Percentiles rank a stretch among this genome's conserved stretches.
These are phyloP conservation scores for Myochromella boudieri DNA, from an alignment of 768 basidiomycete genomes.

Conservation along the genomic window DNA sequence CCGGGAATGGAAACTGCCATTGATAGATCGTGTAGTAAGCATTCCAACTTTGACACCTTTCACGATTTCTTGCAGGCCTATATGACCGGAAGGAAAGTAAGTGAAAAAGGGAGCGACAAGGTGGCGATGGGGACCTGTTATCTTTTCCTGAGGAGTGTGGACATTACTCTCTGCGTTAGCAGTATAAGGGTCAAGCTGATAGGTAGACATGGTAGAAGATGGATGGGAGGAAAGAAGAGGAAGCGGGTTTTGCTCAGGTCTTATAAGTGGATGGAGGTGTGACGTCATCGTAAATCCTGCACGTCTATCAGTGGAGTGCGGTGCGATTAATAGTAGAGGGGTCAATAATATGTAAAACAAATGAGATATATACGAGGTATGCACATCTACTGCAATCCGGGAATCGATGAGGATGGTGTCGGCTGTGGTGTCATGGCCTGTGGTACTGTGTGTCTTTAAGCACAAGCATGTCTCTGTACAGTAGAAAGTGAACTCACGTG, in stretches of 20 bases:
- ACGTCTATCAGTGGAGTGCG: no score
- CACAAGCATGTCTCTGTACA: neutral
- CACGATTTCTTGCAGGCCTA: constrained; percentile 66
- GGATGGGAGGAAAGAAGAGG: neutral
- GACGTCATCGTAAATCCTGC: constrained; percentile 23
- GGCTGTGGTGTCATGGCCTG: constrained; percentile 55
- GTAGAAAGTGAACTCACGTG: constrained; percentile 53
- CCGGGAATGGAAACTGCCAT: constrained; percentile 74
- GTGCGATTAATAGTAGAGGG: constrained; percentile 11
- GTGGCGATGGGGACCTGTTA: constrained; percentile 40
- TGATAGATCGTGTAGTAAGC: constrained; percentile 69
- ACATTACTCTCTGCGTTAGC: constrained; percentile 58
- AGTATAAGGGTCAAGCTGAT: constrained; percentile 72
- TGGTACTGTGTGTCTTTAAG: constrained; percentile 42
- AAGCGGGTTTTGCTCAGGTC: neutral
- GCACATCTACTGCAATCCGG: constrained; percentile 51
- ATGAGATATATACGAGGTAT: constrained; percentile 31
- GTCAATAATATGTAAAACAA: constrained; percentile 30
- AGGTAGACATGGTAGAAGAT: constrained; percentile 23
- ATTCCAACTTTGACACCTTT: constrained; percentile 67
- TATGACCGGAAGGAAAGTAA: constrained; percentile 15
- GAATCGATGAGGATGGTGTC: constrained; percentile 35
- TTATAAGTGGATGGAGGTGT: constrained; percentile 17
- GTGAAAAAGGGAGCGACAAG: neutral
- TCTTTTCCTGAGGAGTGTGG: constrained; percentile 62